These are phyloP conservation scores for Mycena olivaceomarginata DNA, from an alignment of 768 basidiomycete species.

Conservation along the genomic window DNA sequence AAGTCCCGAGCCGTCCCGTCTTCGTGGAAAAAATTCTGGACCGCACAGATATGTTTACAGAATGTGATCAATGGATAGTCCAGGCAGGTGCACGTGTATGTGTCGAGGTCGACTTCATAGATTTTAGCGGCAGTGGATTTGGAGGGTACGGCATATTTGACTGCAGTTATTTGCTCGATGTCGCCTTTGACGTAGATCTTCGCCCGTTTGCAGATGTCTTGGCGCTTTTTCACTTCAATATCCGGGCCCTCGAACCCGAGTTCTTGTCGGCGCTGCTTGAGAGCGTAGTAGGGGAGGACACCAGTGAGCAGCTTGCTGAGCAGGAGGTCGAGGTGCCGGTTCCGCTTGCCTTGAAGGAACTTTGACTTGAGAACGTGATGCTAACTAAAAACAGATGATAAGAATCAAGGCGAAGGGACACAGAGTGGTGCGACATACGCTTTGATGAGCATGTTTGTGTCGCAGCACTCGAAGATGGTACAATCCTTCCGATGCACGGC, in stretches of 20 bases:
- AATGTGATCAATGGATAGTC: slow-evolving; percentile 39
- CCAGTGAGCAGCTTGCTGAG: slow-evolving; percentile 41
- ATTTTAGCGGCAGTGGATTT: neutral
- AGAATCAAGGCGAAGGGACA: neutral
- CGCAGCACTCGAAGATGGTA: slow-evolving; percentile 36
- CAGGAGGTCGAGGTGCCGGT: slow-evolving; percentile 49
- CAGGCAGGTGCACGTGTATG: slow-evolving; percentile 35
- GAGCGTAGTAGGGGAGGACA: slow-evolving; percentile 42
- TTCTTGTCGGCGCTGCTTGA: slow-evolving; percentile 43
- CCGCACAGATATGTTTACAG: slow-evolving; percentile 48
- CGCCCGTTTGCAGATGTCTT: slow-evolving; percentile 5
- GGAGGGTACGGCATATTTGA: neutral
- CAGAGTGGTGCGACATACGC: slow-evolving; percentile 11
- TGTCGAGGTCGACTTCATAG: slow-evolving; percentile 37
- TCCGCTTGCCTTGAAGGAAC: slow-evolving; percentile 48
- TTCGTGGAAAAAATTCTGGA: slow-evolving; percentile 35
- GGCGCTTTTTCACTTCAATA: slow-evolving; percentile 36
- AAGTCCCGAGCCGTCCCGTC: too few relatives aligned
- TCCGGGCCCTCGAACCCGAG: slow-evolving; percentile 49
- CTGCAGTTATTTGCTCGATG: neutral
- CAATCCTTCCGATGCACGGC: slow-evolving; percentile 42
- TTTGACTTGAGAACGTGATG: slow-evolving; percentile 51
- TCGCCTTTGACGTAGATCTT: neutral
- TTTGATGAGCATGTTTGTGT: slow-evolving; percentile 55
- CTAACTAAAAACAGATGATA: slow-evolving; percentile 38